Evolutionary conservation across 164 flowering plant species (phyloP).

Genomic region (Cinnamomum chago): DNA sequence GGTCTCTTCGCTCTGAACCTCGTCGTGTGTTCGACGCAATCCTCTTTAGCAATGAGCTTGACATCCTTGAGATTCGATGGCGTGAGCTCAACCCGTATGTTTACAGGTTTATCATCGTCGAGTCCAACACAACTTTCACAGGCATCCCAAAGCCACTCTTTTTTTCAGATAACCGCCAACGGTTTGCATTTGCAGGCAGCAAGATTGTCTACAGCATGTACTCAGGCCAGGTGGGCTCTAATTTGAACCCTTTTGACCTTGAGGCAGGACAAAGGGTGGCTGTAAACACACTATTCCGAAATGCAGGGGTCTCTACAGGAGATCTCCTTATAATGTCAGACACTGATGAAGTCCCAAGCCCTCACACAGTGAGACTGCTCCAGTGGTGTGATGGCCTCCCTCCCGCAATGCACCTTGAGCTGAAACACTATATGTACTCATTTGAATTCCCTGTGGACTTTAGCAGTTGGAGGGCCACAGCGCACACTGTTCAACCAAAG

Average conservation of each 20-base stretch:
- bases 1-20: slow-evolving; percentile 28
- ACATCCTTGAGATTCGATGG: slow-evolving; percentile 35
- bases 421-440: slow-evolving; percentile 39
- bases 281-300: slow-evolving; percentile 24
- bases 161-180: slow-evolving; percentile 18
- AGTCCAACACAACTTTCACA: slow-evolving; percentile 36
- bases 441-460: slow-evolving; percentile 47
- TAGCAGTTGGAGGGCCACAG: slow-evolving; percentile 40
- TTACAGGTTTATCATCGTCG: slow-evolving; percentile 27
- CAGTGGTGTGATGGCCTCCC: slow-evolving; percentile 47
- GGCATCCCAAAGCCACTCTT: slow-evolving; percentile 34
- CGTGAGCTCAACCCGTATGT: slow-evolving; percentile 29
- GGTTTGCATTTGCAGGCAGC: slow-evolving; percentile 23
- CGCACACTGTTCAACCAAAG: slow-evolving; percentile 23
- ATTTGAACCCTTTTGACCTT: slow-evolving; percentile 13
- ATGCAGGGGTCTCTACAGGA: slow-evolving; percentile 31
- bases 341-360: slow-evolving; percentile 43
- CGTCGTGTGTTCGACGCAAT: slow-evolving; percentile 33
- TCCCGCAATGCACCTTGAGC: slow-evolving; percentile 36
- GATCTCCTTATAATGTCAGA: slow-evolving; percentile 48
- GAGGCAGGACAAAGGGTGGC: slow-evolving; percentile 26
- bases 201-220: slow-evolving; percentile 18
- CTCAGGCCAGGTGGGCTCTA: slow-evolving; percentile 3
- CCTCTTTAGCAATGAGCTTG: slow-evolving; percentile 37
- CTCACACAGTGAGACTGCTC: slow-evolving; percentile 34